Evolutionary conservation across 148 eudicot species (phyloP), one percentile per base, ranked within the genome.

Genomic region (Vaccinium myrtillus): DNA sequence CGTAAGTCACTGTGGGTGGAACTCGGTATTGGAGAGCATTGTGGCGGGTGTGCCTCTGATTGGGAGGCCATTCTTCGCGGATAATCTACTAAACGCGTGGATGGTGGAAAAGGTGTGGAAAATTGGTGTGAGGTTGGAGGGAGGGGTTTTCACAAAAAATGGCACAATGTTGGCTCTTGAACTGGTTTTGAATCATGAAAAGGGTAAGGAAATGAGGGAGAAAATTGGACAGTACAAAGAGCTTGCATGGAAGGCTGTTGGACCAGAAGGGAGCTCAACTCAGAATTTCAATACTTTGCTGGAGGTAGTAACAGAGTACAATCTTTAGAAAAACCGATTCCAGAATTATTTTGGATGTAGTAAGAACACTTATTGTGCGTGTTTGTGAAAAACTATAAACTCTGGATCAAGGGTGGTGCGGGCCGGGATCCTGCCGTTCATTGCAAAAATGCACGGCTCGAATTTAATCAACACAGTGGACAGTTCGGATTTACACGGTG

Each of bases 1-100:
- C 78, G 80, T 93, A 46, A 94, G 94, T 4, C 98, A 94, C 21
- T 89, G 93, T 58, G 96, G 98, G 3, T 93, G 93, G 94, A 93
- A 92, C 77, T 94, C 96, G n/a, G 43, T 91, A 1, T 21, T 88
- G 80, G 98, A 94, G 86, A 90, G 96, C 76, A 86, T 93, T n/a
- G 85, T 87, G 30, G 80, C 75, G 0, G 91, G 94, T 6, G 93
- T 94, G 82, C 98, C 98, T 0, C 63, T 93, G 85, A 89, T 94
- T 6, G 89, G 98, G 81, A 83, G 91, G 86, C 95, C 96, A 1
- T 89, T 93, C 69, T 87, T 93, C 0, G 94, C 89, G 1, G 95
- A 94, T 32, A 95, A 93, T 4, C 73, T 74, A n/a, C 25, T 94
- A 67, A 91, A 90, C 14, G 69, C 86, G 6, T 76, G 89, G 84